Base-by-base conservation (phyloP, 495 filamentous ascomycete species). In the Penicillium pancosmium region DNA sequence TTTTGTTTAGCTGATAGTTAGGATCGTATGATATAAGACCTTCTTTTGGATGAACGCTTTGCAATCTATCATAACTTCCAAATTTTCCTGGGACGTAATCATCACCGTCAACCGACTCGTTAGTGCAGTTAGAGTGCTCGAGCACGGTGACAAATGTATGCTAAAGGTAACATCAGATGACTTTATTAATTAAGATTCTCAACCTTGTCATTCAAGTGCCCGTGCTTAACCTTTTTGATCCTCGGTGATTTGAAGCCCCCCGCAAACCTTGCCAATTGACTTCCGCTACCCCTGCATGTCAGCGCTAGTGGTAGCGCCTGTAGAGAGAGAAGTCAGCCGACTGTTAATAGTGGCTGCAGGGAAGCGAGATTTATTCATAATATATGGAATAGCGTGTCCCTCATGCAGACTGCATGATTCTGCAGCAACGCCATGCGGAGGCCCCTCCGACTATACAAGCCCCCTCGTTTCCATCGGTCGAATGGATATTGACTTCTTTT, bases 401-500 rank as follows among this genome's bases (percentile, higher is more conserved):
- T 48, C 23, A 6, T 48, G 19, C 21, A 48, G 46, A 27, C 46
- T 25, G 41, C 12, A 9, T 7, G 15, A 40, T 44, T 27, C 46
- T 48, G 46, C 46, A 48, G 46, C 52, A 55, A 18, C 48, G 50
- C 56, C 46, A 57, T 58, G 63, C 59, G 64, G 64, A 64, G 64
- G 11, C 47, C 35, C 21, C 61, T 64, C 64, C 64, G 64, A 55
- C 54, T 60, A 61, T 41, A 43, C 36, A 58, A 58, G 55, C 55
- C 40, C 59, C 35, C 4, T 47, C 11, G 16, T 19, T 19, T 38
- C 41, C 13, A n/a, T 13, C 16, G 41, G 41, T 38, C 36, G 41
- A n/a, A 44, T 44, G 41, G 41, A 19, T 9, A 44, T 7, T 19
- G 5, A 4, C 16, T 44, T 16, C 16, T 44, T 15, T 44, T 44